Percentiles rank a stretch among this genome's conserved stretches.
These are phyloP conservation scores for Solanum piurae DNA, from an alignment of 257 asterid genomes.

Conservation along the genomic window DNA sequence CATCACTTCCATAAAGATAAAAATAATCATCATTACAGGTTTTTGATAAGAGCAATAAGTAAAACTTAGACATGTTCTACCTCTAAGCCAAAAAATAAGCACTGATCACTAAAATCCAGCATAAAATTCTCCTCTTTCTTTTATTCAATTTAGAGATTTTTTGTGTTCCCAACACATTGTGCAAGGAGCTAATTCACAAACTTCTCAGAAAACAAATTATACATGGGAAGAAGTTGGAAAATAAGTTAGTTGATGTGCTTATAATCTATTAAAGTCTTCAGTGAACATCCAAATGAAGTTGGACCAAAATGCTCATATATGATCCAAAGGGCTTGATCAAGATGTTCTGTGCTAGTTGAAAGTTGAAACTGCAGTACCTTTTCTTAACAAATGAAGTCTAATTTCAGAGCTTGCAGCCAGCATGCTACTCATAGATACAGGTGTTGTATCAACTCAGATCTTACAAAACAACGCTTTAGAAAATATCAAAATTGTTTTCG, in stretches of 20 bases:
- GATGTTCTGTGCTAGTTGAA: not conserved
- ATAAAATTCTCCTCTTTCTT: not conserved
- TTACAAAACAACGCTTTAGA: conserved; percentile 8
- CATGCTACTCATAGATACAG: conserved; percentile 8
- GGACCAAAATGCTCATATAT: not conserved
- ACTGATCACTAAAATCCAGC: not conserved
- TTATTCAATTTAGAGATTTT: not conserved
- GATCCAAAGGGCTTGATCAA: not conserved
- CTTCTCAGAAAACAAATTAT: not conserved
- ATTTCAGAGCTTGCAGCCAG: conserved; percentile 16
- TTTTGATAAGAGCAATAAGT: not conserved
- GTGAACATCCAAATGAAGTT: not conserved
- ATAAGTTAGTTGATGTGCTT: not conserved
- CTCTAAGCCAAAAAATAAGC: not conserved
- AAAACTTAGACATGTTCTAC: not conserved
- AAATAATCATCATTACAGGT: not conserved
- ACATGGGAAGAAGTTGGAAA: not conserved
- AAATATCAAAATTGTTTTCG: conserved; percentile 81
- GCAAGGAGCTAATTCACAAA: not conserved
- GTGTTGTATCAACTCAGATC: conserved; percentile 14
- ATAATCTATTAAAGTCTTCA: not conserved
- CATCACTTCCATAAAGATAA: not conserved
- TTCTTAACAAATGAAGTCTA: not conserved
- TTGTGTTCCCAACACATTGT: not conserved
- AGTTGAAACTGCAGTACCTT: not conserved